Base-by-base conservation (phyloP, 192 early-diverging fungal genomes). In the Gaertneriomyces sp. region DNA sequence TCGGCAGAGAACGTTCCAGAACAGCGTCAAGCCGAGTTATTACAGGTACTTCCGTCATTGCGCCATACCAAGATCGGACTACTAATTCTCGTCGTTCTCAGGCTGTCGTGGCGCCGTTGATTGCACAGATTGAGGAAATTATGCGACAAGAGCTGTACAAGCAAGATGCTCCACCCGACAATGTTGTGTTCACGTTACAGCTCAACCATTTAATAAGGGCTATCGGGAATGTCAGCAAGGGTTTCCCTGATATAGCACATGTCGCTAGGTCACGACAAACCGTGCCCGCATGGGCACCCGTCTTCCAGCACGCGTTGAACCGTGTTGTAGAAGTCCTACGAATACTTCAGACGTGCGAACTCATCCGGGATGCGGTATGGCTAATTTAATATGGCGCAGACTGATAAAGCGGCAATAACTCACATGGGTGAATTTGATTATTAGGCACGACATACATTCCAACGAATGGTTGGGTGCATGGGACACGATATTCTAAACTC, bases 381-480 rank as follows among this genome's bases (percentile, higher is more conserved):
- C 33, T 70, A 9, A 33, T 12, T 39, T 45, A 45, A 19, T 54
- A n/a, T 51, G 14, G 14, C n/a, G 51, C n/a, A 58, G 62, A 39
- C 7, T 45, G 6, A n/a, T 33, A 14, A 12, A 14, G 11, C 41
- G 25, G n/a, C 14, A 56, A 33, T 16, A 33, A 33, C 54, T 19
- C n/a, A 56, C 3, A 12, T 46, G 33, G 17, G 46, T 60, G 25
- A 33, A 60, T 71, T 58, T 10, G 52, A 40, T 16, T 45, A 19
- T 25, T 12, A 76, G 75, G 59, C 76, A 2, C 75, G 75, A 14
- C 76, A 70, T 61, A 76, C 92, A n/a, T 89, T 94, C 69, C 89
- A 92, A 66, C 82, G 94, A 38, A 79, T 96, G 79, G 88, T 96
- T 50, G 89, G 87, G 60, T 89, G 91, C 45, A 81, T 98, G 39